phyloP scores from a whole-genome alignment of 1,284 basidiomycete genomes.

The Trametes polyzona region DNA sequence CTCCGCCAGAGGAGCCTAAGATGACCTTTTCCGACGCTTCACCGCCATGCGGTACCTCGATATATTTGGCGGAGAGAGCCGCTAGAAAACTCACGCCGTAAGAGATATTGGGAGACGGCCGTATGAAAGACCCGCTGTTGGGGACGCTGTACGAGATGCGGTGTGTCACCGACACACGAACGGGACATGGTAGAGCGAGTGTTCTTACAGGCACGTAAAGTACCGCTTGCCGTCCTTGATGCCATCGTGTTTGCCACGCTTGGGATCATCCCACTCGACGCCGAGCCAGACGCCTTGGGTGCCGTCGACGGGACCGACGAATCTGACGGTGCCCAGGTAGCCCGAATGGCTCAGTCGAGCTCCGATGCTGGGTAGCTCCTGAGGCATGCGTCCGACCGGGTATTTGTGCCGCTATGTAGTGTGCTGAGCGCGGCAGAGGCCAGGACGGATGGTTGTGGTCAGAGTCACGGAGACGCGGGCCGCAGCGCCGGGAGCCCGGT shows the following conservation, averaged over 20 bases:
- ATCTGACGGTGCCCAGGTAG: slow-evolving; percentile 72
- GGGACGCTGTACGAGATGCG: slow-evolving; percentile 27
- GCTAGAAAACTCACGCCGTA: slow-evolving; percentile 75
- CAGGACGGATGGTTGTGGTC: background rate
- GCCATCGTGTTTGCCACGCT: slow-evolving; percentile 88
- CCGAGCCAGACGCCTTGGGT: slow-evolving; percentile 85
- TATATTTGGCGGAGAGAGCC: slow-evolving; percentile 79
- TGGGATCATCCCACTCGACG: slow-evolving; percentile 91
- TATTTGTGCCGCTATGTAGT: background rate
- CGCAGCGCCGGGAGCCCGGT: background rate
- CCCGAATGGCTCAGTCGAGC: slow-evolving; percentile 56
- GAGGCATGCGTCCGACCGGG: background rate
- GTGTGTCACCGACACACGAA: too few relatives aligned
- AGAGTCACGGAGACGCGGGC: background rate
- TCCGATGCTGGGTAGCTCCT: slow-evolving; percentile 42
- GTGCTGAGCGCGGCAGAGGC: background rate
- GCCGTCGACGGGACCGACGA: slow-evolving; percentile 66
- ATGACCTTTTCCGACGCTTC: slow-evolving; percentile 61
- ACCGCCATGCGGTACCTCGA: slow-evolving; percentile 60
- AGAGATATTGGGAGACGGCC: slow-evolving; percentile 58
- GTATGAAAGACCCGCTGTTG: slow-evolving; percentile 76
- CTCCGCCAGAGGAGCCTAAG: slow-evolving; percentile 81
- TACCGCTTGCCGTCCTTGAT: slow-evolving; percentile 77
- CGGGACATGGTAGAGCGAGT: slow-evolving; percentile 1
- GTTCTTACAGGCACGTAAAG: slow-evolving; percentile 76